Percentiles rank a stretch among this genome's conserved stretches.
These are phyloP conservation scores for Pugionium cornutum DNA, from an alignment of 345 rosid species.

Conservation along the genomic window DNA sequence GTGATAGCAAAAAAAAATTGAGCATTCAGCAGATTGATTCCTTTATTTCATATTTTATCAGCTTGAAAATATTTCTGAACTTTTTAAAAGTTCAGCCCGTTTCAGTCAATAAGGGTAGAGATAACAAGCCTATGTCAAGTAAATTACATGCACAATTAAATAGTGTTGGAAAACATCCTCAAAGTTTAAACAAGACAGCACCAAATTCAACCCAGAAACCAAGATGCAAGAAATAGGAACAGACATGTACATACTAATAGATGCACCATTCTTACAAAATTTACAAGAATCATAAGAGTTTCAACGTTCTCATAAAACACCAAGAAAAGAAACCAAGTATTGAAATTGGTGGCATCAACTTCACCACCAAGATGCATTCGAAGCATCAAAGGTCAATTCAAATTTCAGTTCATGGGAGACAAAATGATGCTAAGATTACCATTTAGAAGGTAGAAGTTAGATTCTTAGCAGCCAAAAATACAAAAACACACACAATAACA, in stretches of 20 bases:
- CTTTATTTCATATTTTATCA: background rate
- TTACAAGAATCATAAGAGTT: background rate
- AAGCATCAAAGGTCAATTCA: slow-evolving; percentile 12
- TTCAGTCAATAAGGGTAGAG: slow-evolving; percentile 2
- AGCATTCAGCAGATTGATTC: background rate
- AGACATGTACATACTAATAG: background rate
- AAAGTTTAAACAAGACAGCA: background rate
- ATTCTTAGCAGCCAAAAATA: background rate
- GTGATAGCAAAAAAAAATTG: slow-evolving; percentile 17
- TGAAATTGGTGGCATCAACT: background rate
- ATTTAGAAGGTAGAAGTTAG: background rate
- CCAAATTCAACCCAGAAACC: slow-evolving; percentile 6
- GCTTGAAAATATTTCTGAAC: background rate
- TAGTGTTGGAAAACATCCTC: background rate
- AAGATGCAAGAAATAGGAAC: background rate
- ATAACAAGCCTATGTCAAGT: background rate
- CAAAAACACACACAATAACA: background rate
- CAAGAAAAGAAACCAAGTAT: background rate
- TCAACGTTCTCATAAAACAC: slow-evolving; percentile 3
- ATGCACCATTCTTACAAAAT: background rate
- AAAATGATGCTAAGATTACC: background rate
- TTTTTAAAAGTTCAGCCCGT: background rate
- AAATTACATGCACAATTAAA: background rate
- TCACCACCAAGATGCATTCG: background rate
- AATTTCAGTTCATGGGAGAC: background rate